Conservation (phyloP, 306 rosid genomes). For the Sechiopsis laciniata region DNA sequence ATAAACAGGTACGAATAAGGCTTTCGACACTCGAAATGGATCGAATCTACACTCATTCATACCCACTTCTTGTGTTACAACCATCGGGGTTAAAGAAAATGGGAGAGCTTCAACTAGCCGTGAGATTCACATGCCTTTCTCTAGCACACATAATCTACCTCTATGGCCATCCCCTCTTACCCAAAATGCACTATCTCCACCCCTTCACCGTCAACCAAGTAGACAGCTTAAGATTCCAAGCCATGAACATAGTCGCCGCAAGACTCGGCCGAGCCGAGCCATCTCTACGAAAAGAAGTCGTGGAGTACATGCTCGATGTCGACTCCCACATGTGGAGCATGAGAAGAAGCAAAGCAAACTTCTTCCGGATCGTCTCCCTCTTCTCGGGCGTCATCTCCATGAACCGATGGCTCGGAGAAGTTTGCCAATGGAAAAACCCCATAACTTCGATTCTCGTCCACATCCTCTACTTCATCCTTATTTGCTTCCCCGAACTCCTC, state of each 20-base stretch:
- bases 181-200: constrained; percentile 78
- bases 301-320: constrained; percentile 80
- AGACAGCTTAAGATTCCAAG: constrained; percentile 63
- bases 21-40: constrained; percentile 78
- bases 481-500: constrained; percentile 67
- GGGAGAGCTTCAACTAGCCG: constrained; percentile 75
- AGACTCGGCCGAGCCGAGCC: constrained; percentile 78
- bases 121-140: constrained; percentile 69
- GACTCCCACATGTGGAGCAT: constrained; percentile 89
- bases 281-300: constrained; percentile 67
- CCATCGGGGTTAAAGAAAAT: constrained; percentile 62
- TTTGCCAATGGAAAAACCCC: constrained; percentile 65
- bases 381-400: constrained; percentile 57
- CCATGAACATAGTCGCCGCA: constrained; percentile 62
- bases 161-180: constrained; percentile 59
- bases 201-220: constrained; percentile 81
- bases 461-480: constrained; percentile 52
- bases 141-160: constrained; percentile 62
- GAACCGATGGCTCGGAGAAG: constrained; percentile 66
- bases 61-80: constrained; percentile 55
- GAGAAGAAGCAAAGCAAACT: constrained; percentile 79
- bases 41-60: constrained; percentile 64
- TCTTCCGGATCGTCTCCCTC: constrained; percentile 56
- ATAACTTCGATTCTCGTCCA: constrained; percentile 64
- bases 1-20: constrained; percentile 42